Evolutionary conservation across 441 rosid species (phyloP).

Genomic region (Syzygium syzygioides): DNA sequence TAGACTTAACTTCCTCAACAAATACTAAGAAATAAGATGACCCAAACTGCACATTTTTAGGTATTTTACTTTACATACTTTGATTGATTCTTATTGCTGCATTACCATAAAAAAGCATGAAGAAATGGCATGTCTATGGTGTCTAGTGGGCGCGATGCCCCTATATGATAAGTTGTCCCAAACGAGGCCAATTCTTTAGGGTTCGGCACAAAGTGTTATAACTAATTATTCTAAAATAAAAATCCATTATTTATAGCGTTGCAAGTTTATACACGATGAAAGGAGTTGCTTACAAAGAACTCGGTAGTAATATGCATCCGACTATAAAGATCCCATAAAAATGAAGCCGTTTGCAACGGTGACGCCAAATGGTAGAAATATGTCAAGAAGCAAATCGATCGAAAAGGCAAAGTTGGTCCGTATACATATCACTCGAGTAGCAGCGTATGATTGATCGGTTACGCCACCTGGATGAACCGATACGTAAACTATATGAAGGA

Average conservation of each 20-base stretch:
- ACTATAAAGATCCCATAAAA: no score
- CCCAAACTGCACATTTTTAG: background rate
- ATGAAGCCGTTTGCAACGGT: no score
- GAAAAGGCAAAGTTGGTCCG: no score
- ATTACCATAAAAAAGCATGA: background rate
- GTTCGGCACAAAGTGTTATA: background rate
- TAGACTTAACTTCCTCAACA: background rate
- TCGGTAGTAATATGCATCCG: background rate
- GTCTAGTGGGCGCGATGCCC: fast-evolving
- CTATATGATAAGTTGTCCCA: background rate
- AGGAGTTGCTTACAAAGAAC: background rate
- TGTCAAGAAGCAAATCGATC: no score
- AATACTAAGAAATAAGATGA: background rate
- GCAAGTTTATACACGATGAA: background rate
- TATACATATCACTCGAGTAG: no score
- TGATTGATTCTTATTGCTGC: background rate
- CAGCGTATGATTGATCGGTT: no score
- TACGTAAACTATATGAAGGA: background rate
- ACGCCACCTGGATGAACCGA: no score
- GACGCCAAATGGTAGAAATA: no score
- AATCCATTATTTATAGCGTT: background rate
- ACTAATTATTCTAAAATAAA: background rate
- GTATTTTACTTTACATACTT: background rate
- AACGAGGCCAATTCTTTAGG: background rate
- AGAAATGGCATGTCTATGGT: background rate